A percentile compares a stretch with the other conserved stretches of the same genome.
Evolutionary conservation across 495 filamentous ascomycete species (phyloP).

Genomic region (Symbiotaphrina buchneri): DNA sequence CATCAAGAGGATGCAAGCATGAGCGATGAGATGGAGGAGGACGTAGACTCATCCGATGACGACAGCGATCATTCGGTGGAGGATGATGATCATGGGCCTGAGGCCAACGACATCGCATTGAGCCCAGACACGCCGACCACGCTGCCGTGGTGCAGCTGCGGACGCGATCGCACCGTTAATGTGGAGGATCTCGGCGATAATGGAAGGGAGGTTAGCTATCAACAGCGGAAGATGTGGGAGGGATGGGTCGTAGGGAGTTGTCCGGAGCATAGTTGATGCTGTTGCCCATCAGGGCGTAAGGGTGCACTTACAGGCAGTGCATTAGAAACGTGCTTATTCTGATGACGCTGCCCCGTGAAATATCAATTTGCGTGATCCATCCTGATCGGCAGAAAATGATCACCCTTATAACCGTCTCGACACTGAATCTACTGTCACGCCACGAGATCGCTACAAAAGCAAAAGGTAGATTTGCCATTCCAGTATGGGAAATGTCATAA

Average conservation of each 20-base stretch:
- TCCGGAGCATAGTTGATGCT: constrained; percentile 10
- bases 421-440: too few relatives aligned
- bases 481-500: too few relatives aligned
- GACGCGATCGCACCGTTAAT: constrained; percentile 10
- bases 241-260: constrained; percentile 26
- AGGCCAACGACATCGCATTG: constrained; percentile 15
- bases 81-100: constrained; percentile 13
- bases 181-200: constrained; percentile 34
- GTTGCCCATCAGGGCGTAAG: too few relatives aligned
- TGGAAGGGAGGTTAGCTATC: constrained; percentile 23
- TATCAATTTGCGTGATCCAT: too few relatives aligned
- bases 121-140: constrained; percentile 19
- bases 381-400: too few relatives aligned
- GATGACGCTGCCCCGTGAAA: too few relatives aligned
- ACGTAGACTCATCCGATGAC: constrained; percentile 8
- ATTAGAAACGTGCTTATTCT: too few relatives aligned
- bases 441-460: too few relatives aligned
- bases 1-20: constrained; percentile 9
- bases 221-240: constrained; percentile 36
- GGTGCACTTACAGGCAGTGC: too few relatives aligned
- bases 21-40: constrained; percentile 8
- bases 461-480: too few relatives aligned
- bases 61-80: constrained; percentile 9
- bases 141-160: constrained; percentile 24
- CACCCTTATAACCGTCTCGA: too few relatives aligned